These are phyloP conservation scores for Lactarius quietus DNA, from an alignment of 768 basidiomycete genomes.

Conservation along the genomic window DNA sequence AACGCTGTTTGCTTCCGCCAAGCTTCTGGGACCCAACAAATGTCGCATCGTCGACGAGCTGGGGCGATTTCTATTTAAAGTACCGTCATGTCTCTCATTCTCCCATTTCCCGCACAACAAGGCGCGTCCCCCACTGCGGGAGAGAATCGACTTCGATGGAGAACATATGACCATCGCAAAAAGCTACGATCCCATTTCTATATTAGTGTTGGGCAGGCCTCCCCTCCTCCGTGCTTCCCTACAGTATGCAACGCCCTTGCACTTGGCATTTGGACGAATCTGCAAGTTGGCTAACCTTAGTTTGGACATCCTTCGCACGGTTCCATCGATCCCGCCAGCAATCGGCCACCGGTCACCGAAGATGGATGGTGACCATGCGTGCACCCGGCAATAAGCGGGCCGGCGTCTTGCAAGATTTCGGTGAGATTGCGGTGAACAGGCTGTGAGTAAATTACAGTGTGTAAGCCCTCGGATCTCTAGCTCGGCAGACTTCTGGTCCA, in stretches of 20 bases:
- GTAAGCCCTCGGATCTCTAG: background rate
- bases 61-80: background rate
- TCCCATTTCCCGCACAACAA: background rate
- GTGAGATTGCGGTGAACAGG: background rate
- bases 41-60: too few species aligned
- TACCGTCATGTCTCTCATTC: background rate
- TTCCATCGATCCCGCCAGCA: background rate
- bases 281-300: background rate
- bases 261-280: background rate
- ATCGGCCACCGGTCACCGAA: background rate
- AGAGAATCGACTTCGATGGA: too few species aligned
- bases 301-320: background rate
- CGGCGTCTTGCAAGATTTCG: background rate
- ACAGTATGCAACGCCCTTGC: background rate
- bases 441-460: too few species aligned
- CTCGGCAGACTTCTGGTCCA: too few species aligned
- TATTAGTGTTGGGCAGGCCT: too few species aligned
- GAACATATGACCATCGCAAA: too few species aligned
- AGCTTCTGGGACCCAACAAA: background rate
- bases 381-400: background rate
- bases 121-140: too few species aligned
- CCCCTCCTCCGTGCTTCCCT: too few species aligned
- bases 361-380: too few species aligned
- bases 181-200: too few species aligned
- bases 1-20: background rate